Conservation (phyloP, 2,329 filamentous ascomycete genomes). For the Huntiella abstrusa region DNA sequence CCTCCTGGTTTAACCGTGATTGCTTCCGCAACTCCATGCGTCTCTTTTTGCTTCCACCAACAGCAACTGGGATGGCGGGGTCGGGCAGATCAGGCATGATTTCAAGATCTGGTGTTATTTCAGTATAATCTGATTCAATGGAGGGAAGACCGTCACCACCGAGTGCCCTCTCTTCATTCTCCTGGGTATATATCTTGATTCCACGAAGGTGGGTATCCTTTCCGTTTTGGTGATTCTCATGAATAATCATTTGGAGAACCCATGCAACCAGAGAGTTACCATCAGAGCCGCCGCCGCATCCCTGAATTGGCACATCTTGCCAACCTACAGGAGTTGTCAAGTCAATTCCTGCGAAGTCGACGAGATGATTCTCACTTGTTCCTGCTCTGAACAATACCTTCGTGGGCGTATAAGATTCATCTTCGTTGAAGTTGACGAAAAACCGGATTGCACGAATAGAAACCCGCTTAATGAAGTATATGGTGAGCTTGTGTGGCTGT, state of each 20-base stretch:
- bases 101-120: conserved; percentile 1
- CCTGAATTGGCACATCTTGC: conserved; percentile 57
- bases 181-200: conserved; percentile 61
- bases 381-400: conserved; percentile 79
- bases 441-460: conserved; percentile 62
- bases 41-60: not conserved
- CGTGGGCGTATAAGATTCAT: conserved; percentile 93
- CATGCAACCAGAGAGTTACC: conserved; percentile 69
- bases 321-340: conserved; percentile 70
- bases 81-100: not conserved
- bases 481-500: conserved; percentile 64
- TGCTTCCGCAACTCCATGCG: not conserved
- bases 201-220: conserved; percentile 97
- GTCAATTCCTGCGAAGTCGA: conserved; percentile 67
- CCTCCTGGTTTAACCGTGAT: conserved; percentile 1
- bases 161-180: conserved; percentile 21
- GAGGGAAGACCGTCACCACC: conserved; percentile 8
- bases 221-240: conserved; percentile 97
- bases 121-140: conserved; percentile 2
- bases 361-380: conserved; percentile 77
- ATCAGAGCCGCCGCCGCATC: conserved; percentile 38
- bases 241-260: conserved; percentile 73
- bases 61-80: not conserved
- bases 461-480: conserved; percentile 71
- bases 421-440: conserved; percentile 75